Evolutionary conservation across 495 filamentous ascomycete genomes (phyloP), one percentile per base, ranked within the genome.

Genomic region (Lophium mytilinum): DNA sequence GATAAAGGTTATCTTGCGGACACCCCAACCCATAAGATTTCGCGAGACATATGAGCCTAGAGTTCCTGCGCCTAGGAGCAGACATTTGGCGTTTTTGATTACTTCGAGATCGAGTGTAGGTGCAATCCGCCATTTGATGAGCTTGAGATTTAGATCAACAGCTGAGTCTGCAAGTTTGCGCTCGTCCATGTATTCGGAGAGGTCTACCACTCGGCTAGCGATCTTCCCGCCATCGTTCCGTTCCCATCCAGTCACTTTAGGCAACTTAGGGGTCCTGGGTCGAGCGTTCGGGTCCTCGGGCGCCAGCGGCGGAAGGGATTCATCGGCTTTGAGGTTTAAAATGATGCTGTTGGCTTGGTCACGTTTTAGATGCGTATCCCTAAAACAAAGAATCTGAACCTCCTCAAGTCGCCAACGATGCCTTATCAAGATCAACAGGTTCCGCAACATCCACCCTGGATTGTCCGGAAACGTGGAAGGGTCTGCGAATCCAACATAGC

Each of bases 51-150:
- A 96, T 52, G 88, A 89, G 34, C 93, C 93, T 14, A 98, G 80
- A 1, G 93, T 98, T 19, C 93, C 93, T 11, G 93, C 90, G 19
- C 93, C 93, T n/a, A 98, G 83, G 34, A 98, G 73, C 41, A 98
- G 81, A 66, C 93, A 98, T 62, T 83, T 95, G 7, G 93, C 92
- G 43, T 85, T 78, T 68, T 95, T 96, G 65, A 97, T 88, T 50
- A 79, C 83, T 10, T 95, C 89, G 11, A 98, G 83, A 67, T 97
- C 80, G 19, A 98, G 75, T 43, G 82, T 82, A 7, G 93, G 93
- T 17, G 90, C 88, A 54, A 98, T 88, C 24, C 93, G 83, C 93
- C 93, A 98, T 74, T 96, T 96, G 82, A 98, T 98, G 52, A 98
- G 79, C 72, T 96, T 97, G 57, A 96, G 77, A 65, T 98, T 98